Evolutionary conservation across 441 rosid species (phyloP).

Genomic region (Pelargonium australe): DNA sequence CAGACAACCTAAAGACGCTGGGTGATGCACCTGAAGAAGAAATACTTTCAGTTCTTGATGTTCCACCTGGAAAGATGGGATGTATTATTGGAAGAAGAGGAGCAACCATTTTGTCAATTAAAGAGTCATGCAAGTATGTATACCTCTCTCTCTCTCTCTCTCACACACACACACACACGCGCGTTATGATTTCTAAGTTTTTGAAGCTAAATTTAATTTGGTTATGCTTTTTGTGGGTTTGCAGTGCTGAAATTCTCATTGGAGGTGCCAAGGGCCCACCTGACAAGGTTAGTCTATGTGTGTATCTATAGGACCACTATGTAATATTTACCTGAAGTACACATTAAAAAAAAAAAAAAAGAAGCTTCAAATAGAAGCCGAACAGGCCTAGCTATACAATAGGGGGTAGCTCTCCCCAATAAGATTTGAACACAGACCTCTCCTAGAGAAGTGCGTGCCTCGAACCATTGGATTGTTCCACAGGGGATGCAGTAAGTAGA

Average conservation of each 20-base stretch:
- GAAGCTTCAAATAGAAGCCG: no score
- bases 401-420: no score
- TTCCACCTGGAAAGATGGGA: slow-evolving; percentile 92
- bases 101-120: slow-evolving; percentile 63
- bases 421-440: no score
- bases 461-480: no score
- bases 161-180: background rate
- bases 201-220: background rate
- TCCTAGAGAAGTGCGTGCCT: no score
- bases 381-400: no score
- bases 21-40: slow-evolving; percentile 57
- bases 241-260: slow-evolving; percentile 75
- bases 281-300: slow-evolving; percentile 50
- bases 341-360: no score
- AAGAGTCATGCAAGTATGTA: slow-evolving; percentile 73
- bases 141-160: slow-evolving; percentile 19
- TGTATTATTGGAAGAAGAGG: slow-evolving; percentile 79
- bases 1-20: slow-evolving; percentile 44
- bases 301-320: background rate
- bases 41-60: slow-evolving; percentile 70
- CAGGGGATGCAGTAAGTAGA: no score
- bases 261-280: slow-evolving; percentile 89
- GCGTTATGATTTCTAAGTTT: background rate
- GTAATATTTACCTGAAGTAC: background rate
- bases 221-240: slow-evolving; percentile 19